Evolutionary conservation across 495 filamentous ascomycete species (phyloP).

Genomic region (Annulohypoxylon maeteangense): DNA sequence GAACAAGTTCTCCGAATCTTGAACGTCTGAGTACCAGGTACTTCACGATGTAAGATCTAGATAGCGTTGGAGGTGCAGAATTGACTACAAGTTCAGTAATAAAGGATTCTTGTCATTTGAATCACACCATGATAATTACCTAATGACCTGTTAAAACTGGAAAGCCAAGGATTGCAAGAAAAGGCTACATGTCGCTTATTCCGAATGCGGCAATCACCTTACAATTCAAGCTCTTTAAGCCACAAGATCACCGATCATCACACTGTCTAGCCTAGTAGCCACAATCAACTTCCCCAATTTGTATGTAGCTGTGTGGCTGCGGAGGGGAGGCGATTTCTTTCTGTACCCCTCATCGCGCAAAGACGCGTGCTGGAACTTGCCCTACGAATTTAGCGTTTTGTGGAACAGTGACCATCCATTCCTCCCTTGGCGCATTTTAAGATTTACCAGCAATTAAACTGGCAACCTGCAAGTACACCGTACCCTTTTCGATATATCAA

Average conservation of each 20-base stretch:
- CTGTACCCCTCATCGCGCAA: constrained; percentile 40
- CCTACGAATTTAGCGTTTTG: constrained; percentile 8
- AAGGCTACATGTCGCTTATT: constrained; percentile 5
- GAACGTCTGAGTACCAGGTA: background rate
- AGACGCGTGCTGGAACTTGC: constrained; percentile 13
- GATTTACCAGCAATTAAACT: constrained; percentile 1
- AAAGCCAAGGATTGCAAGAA: constrained; percentile 13
- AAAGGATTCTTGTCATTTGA: constrained; percentile 16
- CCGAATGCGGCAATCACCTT: constrained; percentile 4
- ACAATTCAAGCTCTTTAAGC: constrained; percentile 2
- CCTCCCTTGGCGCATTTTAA: constrained; percentile 6
- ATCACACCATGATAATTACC: constrained; percentile 8
- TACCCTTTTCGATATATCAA: background rate
- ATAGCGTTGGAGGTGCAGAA: background rate
- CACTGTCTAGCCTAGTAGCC: background rate
- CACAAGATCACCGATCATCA: constrained; percentile 21
- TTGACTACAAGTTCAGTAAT: background rate
- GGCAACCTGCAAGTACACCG: background rate
- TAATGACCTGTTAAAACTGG: constrained; percentile 18
- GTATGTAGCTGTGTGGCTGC: background rate
- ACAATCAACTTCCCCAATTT: background rate
- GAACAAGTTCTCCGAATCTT: constrained; percentile 18
- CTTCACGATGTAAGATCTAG: background rate
- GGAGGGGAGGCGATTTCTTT: background rate
- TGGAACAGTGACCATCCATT: constrained; percentile 21